Evolutionary conservation across 768 basidiomycete species (phyloP).

Genomic region (Boletus rufocinnamomeus): DNA sequence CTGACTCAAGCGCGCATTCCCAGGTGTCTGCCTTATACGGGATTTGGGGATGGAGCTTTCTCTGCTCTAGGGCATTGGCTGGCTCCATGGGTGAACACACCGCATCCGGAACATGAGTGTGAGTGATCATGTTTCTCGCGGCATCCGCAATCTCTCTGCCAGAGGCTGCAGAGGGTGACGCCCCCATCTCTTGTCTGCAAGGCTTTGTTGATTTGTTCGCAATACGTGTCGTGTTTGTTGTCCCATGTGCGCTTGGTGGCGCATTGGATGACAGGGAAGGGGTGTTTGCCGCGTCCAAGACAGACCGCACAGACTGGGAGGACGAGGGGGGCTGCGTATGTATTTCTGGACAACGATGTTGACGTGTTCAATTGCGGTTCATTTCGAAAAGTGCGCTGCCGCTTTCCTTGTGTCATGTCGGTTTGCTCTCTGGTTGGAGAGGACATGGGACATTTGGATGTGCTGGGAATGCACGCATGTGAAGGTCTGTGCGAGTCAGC

Average conservation of each 20-base stretch:
- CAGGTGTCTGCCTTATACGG: background rate
- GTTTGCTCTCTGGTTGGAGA: too few species aligned
- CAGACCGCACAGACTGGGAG: too few species aligned
- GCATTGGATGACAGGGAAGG: background rate
- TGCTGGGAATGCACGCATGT: too few species aligned
- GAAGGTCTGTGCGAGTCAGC: too few species aligned
- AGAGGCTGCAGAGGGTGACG: background rate
- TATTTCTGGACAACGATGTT: too few species aligned
- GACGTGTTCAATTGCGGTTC: too few species aligned
- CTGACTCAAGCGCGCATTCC: accelerated
- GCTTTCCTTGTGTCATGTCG: too few species aligned
- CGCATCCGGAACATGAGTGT: background rate
- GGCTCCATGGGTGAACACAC: background rate
- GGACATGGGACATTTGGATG: too few species aligned
- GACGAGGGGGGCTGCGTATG: too few species aligned
- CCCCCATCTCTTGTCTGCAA: background rate
- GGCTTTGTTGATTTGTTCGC: background rate
- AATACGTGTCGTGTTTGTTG: background rate
- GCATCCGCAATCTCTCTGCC: background rate
- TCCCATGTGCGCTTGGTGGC: background rate
- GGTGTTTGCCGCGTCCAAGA: too few species aligned
- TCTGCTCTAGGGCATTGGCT: background rate
- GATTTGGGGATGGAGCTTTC: background rate
- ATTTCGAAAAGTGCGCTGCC: too few species aligned
- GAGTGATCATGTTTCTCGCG: too few species aligned